Evolutionary conservation across 257 asterid species (phyloP), one percentile per base, ranked within the genome.

Genomic region (Fraxinus excelsior): DNA sequence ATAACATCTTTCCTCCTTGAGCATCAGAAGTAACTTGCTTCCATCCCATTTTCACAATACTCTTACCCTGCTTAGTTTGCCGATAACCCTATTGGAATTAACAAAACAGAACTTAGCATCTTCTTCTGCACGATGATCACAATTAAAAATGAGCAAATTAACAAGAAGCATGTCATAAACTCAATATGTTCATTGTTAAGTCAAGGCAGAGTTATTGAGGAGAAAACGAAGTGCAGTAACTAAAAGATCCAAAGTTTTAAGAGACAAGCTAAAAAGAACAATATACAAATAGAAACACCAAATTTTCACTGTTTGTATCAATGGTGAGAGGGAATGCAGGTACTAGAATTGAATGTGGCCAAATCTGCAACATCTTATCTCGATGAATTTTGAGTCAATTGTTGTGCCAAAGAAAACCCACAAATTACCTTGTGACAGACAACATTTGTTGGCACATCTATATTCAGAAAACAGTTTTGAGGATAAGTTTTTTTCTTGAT

Each of bases 11-110:
- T 74, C 88, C 95, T 67, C 89, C 92, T 83, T 86, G 82, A 32
- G 88, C 79, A 64, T 85, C 91, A 81, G 89, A 84, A 72, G 71
- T 67, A 51, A 92, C 92, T 85, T 80, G 90, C 76, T 40, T 85
- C 99, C 99, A 94, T n/a, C 92, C 96, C 89, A 84, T 80, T 83
- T 85, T 88, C 73, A 71, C 80, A 64, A 85, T 71, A 80, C 86
- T 83, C 80, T 78, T 91, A 2, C 97, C 94, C 75, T 90, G 98
- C 78, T 85, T 87, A 37, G 97, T 90, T 67, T 90, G 84, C 65
- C 82, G 88, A 89, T 90, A 94, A 44, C 98, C 98, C 98, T 94
- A 84, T 79, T 71, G 72, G 65, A 65, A 42, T 42, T 11, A 42
- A 2, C 16, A 42, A 42, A 42, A 42, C 51, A 42, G 18, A 14